Evolutionary conservation across 2,329 filamentous ascomycete genomes (phyloP), one percentile per base, ranked within the genome.

Genomic region (Alternaria dauci): DNA sequence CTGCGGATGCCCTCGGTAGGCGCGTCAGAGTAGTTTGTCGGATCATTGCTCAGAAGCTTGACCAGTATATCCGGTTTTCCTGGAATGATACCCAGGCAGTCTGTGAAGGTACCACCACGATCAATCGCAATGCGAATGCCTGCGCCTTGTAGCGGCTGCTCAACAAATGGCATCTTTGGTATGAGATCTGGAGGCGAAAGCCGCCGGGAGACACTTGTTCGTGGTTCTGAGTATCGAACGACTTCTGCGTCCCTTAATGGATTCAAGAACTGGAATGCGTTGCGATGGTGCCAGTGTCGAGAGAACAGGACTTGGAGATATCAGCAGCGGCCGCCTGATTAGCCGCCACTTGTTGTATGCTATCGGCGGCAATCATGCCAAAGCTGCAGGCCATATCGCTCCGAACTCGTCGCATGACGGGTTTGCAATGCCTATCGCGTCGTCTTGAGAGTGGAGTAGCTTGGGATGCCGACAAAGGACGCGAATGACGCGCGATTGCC

Each of bases 1-100:
- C 74, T 61, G 26, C 74, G 61, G n/a, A 77, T 74, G 25, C 69
- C 73, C 67, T 77, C 75, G 14, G 67, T 71, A 3, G 75, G 75
- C 6, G 75, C 75, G 65, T 77, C 73, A 14, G 59, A 46, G 50
- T 76, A 77, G 44, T 76, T 72, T 2, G 53, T 43, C 1, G 74
- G 75, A 54, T 75, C 73, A 54, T 68, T 62, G 11, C 66, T 71
- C 16, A 77, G 56, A 2, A 76, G 65, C 51, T 76, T 76, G 48
- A 76, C 58, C 16, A 76, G 53, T 20, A 75, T 70, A 43, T 75
- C 71, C 26, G 65, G 58, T 34, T 69, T 50, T n/a, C 63, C 65
- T 26, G 62, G 52, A 39, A 71, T 32, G 6, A 67, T 67, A 18
- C 63, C 65, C 0, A 69, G 26, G 42, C 66, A 70, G 53, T 75